Base-by-base conservation (phyloP, 2,329 filamentous ascomycete species). In the Penicillium glabrum region DNA sequence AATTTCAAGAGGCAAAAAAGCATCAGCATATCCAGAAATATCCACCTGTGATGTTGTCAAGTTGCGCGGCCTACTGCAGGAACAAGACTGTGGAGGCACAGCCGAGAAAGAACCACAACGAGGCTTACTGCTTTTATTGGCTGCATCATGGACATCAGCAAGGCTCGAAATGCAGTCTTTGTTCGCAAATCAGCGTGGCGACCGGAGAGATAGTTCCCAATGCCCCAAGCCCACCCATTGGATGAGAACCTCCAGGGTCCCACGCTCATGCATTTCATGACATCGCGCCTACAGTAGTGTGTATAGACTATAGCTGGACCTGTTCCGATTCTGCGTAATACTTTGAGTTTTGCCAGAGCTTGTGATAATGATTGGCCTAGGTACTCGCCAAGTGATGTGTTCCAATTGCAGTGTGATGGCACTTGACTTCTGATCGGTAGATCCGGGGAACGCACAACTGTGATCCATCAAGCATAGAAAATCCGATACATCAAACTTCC, bases 61-160 rank as follows among this genome's bases (percentile, higher is more conserved):
- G 56, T 60, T 53, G 51, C 61, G 65, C 64, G 68, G 69, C 61
- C 69, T 73, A 72, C 71, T 73, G 71, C 71, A 73, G 71, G 70
- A 71, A 72, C 71, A 59, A 62, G 51, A 48, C 55, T 63, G 67
- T 64, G 65, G 68, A 67, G 64, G 64, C 59, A 62, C 52, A 59
- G 54, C 53, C 49, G 52, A 46, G 50, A 19, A 49, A 57, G 54
- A 59, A 59, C 51, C 48, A 56, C 23, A 35, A 50, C 16, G 44
- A 50, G 48, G 44, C 41, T 47, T 39, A 44, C 23, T 29, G 50
- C n/a, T 26, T 24, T 53, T 35, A 63, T 59, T 61, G 54, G 58
- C 46, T 54, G 50, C 54, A 51, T 45, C 16, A 51, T 31, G 5
- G 21, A 37, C 13, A 29, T 43, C 45, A 43, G 50, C 50, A 53